A percentile compares a stretch with the other conserved stretches of the same genome.
phyloP scores from a whole-genome alignment of 768 basidiomycete genomes.

The Trametes punicea region DNA sequence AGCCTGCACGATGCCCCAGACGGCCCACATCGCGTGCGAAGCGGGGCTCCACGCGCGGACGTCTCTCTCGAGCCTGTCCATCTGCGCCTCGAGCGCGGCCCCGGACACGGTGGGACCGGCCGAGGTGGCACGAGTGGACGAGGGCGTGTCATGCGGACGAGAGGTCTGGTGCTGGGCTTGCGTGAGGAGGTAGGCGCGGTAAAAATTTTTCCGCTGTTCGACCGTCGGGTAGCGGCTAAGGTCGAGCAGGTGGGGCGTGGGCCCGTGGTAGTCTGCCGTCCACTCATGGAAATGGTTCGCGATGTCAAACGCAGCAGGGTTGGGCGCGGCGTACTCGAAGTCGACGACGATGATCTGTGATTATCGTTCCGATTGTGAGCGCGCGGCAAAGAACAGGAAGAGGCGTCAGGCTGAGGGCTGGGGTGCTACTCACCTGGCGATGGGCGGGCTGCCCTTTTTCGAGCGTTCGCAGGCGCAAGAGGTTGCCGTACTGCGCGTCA shows the following conservation, averaged over 20 bases:
- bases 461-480: constrained; percentile 64
- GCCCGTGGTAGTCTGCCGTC: constrained; percentile 84
- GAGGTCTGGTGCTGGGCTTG: constrained; percentile 37
- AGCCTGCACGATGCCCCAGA: constrained; percentile 94
- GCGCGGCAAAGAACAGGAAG: neutral
- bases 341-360: constrained; percentile 89
- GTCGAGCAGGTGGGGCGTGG: constrained; percentile 65
- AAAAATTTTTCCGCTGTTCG: constrained; percentile 78
- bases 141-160: constrained; percentile 23
- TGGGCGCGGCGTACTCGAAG: constrained; percentile 94
- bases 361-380: constrained; percentile 17
- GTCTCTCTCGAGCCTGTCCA: constrained; percentile 68
- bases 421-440: constrained; percentile 54
- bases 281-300: constrained; percentile 98
- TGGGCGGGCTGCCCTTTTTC: constrained; percentile 65
- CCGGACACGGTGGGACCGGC: constrained; percentile 22
- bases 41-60: constrained; percentile 88
- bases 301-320: constrained; percentile 92
- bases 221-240: constrained; percentile 65
- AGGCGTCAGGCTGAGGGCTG: constrained; percentile 6
- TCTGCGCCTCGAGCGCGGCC: constrained; percentile 38
- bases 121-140: constrained; percentile 24
- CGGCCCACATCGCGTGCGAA: constrained; percentile 87
- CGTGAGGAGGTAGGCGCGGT: constrained; percentile 75
- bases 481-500: constrained; percentile 94